Base-by-base conservation (phyloP, 1,284 basidiomycete species). In the Ustilago tritici region DNA sequence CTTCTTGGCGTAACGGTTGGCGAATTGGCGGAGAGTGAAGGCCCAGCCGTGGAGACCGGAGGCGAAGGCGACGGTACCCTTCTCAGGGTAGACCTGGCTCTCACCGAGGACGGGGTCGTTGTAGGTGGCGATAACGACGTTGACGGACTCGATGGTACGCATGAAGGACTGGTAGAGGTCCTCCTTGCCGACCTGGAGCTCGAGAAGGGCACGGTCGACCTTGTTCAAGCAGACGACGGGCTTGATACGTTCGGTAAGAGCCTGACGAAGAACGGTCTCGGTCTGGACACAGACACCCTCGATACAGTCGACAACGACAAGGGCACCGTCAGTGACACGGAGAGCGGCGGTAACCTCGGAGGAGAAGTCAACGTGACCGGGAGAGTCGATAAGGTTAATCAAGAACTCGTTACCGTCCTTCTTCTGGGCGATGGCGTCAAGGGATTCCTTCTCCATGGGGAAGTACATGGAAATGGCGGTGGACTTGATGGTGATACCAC, bases 401-500 rank as follows among this genome's bases (percentile, higher is more conserved):
- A 99, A 92, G 91, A 99, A 99, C 88, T 98, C 94, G 87, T 91
- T 91, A 82, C 95, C 95, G 4, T 92, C 91, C 53, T 94, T 96
- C 89, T 96, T 93, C 90, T 99, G 95, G 88, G 94, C 93, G 88
- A 99, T 92, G 75, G 92, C 89, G 19, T 87, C 83, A 55, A 85
- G 72, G 55, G 82, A 74, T 23, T 98, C 95, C 90, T 97, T 95
- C 87, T 90, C 88, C 86, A 99, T 91, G 89, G 95, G 92, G 88
- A 99, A 99, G 90, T 97, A 98, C 97, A 99, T 99, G 74, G 97
- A 98, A 88, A 99, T 98, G 87, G 96, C 97, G 55, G 97, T 99
- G 56, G 97, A 99, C 90, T 99, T 99, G 90, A 99, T 99, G 72
- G 97, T 99, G 86, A 99, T 99, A 91, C 97, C 97, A 89, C 97